Conservation (phyloP, 1,284 basidiomycete genomes). For the Trichosporon sp. region DNA sequence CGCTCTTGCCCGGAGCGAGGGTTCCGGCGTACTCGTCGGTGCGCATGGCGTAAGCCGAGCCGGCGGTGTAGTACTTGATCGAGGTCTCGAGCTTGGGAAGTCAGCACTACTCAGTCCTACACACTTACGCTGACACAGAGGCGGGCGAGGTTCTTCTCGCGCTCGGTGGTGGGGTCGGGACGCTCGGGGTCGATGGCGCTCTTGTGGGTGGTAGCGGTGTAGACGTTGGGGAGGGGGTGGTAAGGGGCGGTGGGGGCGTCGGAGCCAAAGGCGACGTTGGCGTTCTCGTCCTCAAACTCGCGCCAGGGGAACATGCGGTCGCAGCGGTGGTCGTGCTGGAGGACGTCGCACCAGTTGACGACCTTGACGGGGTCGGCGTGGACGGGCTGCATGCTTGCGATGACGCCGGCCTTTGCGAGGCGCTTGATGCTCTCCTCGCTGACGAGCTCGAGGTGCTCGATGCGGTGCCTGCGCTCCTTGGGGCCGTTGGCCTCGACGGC, state of each 20-base stretch:
- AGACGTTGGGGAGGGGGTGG: constrained; percentile 27
- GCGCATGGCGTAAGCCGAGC: constrained; percentile 24
- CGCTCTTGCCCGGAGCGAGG: constrained; percentile 23
- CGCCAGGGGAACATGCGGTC: constrained; percentile 31
- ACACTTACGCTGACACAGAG: constrained; percentile 9
- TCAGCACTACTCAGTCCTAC: constrained; percentile 5
- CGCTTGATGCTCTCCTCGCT: constrained; percentile 22
- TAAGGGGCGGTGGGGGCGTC: constrained; percentile 33
- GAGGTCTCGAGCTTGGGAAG: constrained; percentile 12
- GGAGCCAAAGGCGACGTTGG: constrained; percentile 29
- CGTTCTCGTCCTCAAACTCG: constrained; percentile 23
- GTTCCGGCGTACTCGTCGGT: constrained; percentile 19
- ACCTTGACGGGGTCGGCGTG: constrained; percentile 33
- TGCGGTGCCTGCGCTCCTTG: constrained; percentile 18
- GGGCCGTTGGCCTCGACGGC: constrained; percentile 23
- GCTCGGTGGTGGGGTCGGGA: constrained; percentile 11
- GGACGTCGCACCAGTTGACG: constrained; percentile 26
- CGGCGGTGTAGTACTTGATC: constrained; percentile 23
- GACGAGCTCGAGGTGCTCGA: constrained; percentile 36
- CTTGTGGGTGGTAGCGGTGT: constrained; percentile 30
- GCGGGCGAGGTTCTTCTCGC: constrained; percentile 7
- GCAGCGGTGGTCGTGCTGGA: constrained; percentile 25
- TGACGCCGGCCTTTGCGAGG: constrained; percentile 24
- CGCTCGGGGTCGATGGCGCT: constrained; percentile 24
- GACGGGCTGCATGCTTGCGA: constrained; percentile 34